Percentiles rank a stretch among this genome's conserved stretches.
Evolutionary conservation across 192 early-diverging fungal species (phyloP).

Genomic region (Physocladia obscura): DNA sequence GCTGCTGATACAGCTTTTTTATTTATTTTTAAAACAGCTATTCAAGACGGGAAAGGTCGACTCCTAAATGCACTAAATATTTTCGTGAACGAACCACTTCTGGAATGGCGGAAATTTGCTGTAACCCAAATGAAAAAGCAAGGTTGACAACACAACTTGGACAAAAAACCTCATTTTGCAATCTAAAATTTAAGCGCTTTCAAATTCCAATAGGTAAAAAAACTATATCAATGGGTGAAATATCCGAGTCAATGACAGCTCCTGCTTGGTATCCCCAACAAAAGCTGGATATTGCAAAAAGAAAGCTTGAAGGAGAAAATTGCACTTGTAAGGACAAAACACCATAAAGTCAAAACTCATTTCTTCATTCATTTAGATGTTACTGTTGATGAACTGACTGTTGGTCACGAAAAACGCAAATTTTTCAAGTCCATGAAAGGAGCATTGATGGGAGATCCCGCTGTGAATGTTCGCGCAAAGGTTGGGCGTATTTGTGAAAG

Average conservation of each 20-base stretch:
- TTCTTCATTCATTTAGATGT: slow-evolving; percentile 40
- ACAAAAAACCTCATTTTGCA: neutral
- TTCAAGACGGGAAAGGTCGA: slow-evolving; percentile 60
- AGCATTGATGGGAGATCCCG: slow-evolving; percentile 51
- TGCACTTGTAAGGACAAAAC: slow-evolving; percentile 51
- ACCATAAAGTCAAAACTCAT: neutral
- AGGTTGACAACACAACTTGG: slow-evolving; percentile 12
- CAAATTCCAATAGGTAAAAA: slow-evolving; percentile 7
- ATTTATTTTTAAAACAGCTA: slow-evolving; percentile 30
- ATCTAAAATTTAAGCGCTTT: slow-evolving; percentile 31
- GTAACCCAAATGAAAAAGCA: slow-evolving; percentile 58
- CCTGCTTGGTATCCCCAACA: slow-evolving; percentile 75
- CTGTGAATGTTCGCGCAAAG: slow-evolving; percentile 45
- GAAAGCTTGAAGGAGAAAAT: slow-evolving; percentile 71
- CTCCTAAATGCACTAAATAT: slow-evolving; percentile 76
- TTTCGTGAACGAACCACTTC: slow-evolving; percentile 78
- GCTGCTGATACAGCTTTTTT: neutral
- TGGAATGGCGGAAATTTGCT: slow-evolving; percentile 77
- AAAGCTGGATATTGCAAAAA: slow-evolving; percentile 69
- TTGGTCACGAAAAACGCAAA: slow-evolving; percentile 61
- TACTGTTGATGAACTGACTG: slow-evolving; percentile 52
- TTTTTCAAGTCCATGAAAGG: slow-evolving; percentile 49
- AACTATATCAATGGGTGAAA: neutral
- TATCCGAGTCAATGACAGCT: slow-evolving; percentile 33
- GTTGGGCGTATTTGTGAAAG: slow-evolving; percentile 44